Percentiles rank a stretch among this genome's conserved stretches.
Evolutionary conservation across 176 grass and related monocot genomes (phyloP).

Genomic region (Paspalum notatum): DNA sequence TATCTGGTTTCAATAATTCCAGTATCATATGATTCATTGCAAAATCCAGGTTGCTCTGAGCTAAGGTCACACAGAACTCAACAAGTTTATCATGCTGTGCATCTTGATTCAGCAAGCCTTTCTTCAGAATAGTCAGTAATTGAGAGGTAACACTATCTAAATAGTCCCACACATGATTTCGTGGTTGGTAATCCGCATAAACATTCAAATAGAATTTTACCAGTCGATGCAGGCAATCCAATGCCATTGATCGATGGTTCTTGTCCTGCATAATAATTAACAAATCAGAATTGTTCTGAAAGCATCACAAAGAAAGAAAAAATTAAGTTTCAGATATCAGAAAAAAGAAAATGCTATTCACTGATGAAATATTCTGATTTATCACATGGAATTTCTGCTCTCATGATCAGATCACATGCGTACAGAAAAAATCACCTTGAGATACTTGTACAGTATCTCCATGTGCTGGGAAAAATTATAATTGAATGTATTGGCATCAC

Average conservation of each 20-base stretch:
- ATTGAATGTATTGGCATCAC: constrained; percentile 85
- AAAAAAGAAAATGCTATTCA: constrained; percentile 17
- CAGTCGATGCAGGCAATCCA: constrained; percentile 94
- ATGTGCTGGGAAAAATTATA: constrained; percentile 70
- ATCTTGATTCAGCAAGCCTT: constrained; percentile 95
- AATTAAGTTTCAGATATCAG: constrained; percentile 23
- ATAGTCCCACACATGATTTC: constrained; percentile 90
- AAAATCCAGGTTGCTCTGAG: constrained; percentile 89
- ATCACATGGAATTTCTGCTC: constrained; percentile 6
- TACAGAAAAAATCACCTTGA: constrained; percentile 60
- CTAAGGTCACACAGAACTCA: constrained; percentile 94
- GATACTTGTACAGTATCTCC: constrained; percentile 95
- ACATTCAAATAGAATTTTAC: constrained; percentile 99
- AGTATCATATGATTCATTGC: constrained; percentile 99
- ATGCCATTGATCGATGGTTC: constrained; percentile 97
- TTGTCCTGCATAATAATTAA: constrained; percentile 72
- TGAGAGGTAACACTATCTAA: constrained; percentile 97
- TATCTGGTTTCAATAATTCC: constrained; percentile 90
- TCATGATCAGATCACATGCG: constrained; percentile 19
- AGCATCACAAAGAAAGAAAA: constrained; percentile 38
- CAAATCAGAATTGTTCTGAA: constrained; percentile 41
- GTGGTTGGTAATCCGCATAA: constrained; percentile 76
- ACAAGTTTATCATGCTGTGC: constrained; percentile 97
- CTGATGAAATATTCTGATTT: constrained; percentile 21
- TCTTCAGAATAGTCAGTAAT: constrained; percentile 82